These are phyloP conservation scores for Ceratonia siliqua DNA, from an alignment of 306 rosid species.

Conservation along the genomic window DNA sequence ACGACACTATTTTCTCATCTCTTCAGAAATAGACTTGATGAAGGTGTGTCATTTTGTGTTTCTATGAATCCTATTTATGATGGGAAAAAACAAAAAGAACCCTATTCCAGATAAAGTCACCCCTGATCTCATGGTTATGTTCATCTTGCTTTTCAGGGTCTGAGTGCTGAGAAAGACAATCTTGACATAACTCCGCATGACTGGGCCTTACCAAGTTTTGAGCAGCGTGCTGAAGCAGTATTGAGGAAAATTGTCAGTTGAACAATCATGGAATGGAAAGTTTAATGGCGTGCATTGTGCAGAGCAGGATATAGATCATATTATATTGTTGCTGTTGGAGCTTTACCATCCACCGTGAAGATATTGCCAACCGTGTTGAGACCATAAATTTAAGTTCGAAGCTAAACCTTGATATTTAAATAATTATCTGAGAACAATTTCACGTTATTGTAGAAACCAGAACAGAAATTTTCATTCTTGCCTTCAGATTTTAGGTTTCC, in stretches of 20 bases:
- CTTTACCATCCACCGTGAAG: background rate
- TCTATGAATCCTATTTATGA: background rate
- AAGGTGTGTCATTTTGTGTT: background rate
- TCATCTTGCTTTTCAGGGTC: conserved; percentile 59
- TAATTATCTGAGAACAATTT: background rate
- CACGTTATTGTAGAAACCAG: background rate
- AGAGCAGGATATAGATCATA: background rate
- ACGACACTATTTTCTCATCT: background rate
- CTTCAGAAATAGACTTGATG: background rate
- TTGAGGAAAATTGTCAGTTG: conserved; percentile 51
- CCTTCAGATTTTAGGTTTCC: background rate
- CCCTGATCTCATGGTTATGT: background rate
- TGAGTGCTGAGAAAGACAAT: conserved; percentile 90
- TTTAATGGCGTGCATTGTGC: background rate
- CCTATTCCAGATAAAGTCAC: background rate
- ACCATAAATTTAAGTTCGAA: background rate
- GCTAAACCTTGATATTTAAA: background rate
- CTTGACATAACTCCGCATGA: conserved; percentile 97
- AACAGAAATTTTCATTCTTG: background rate
- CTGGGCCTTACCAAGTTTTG: conserved; percentile 78
- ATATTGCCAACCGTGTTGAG: background rate
- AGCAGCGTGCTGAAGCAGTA: conserved; percentile 72
- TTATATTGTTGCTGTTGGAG: background rate
- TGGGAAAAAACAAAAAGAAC: background rate
- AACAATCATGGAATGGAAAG: background rate